Evolutionary conservation across 139 green algal genomes (phyloP), one percentile per base, ranked within the genome.

Genomic region (Microglena sp.): DNA sequence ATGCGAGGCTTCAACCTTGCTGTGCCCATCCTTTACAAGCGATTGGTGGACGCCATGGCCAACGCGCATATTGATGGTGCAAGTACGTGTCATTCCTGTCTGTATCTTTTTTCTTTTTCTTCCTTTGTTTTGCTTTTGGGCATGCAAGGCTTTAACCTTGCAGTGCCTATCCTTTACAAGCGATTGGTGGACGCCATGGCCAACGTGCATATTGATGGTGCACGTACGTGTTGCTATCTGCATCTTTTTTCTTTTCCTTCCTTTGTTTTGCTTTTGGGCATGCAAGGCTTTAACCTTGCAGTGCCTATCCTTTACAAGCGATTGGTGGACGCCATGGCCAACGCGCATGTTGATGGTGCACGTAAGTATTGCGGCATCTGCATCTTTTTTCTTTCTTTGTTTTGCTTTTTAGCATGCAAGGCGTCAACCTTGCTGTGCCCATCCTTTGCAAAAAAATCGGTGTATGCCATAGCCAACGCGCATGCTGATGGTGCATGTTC

Each of bases 291-390:
- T 15, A 50, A 50, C 40, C 11, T 50, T 50, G 40, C 40, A 50
- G 40, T 89, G 61, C 82, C 84, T 3, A 64, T 87, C 31, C 36
- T 80, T 4, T 89, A 88, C 66, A 81, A 82, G 7, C 54, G 71
- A 4, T 60, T 86, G 21, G 74, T 90, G 22, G 72, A 89, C 62
- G 55, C 35, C 27, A 55, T 71, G 46, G 26, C 50, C 11, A 15
- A 50, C 15, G 40, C 40, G 22, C 0, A 30, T 50, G 6, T n/a
- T n/a, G n/a, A n/a, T n/a, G n/a, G n/a, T n/a, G n/a, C n/a, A n/a
- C n/a, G n/a, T n/a, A n/a, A n/a, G n/a, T n/a, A n/a, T n/a, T n/a
- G n/a, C n/a, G n/a, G n/a, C n/a, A n/a, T n/a, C n/a, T n/a, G n/a
- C n/a, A n/a, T n/a, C n/a, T n/a, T n/a, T n/a, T n/a, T n/a, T 50